Conservation (phyloP, 108 stramenopile species). For the Cylindrotheca closterium region DNA sequence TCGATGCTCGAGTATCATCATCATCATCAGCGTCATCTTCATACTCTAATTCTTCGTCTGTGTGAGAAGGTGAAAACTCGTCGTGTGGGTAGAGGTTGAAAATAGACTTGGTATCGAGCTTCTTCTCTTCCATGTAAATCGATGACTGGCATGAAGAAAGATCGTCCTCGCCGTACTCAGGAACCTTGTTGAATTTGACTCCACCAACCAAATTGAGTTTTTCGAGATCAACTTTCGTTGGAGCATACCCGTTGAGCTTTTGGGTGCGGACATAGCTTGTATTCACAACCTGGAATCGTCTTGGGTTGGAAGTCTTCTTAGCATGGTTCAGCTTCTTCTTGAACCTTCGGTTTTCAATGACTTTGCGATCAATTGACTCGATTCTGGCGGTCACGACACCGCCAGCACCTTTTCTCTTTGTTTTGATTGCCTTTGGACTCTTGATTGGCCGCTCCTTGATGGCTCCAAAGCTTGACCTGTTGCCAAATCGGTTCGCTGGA, state of each 20-base stretch:
- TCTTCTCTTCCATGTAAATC: not conserved
- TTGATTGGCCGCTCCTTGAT: constrained; percentile 17
- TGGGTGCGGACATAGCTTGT: constrained; percentile 28
- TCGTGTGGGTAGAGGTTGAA: not conserved
- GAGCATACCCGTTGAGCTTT: constrained; percentile 29
- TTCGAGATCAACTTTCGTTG: constrained; percentile 15
- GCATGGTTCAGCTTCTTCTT: constrained; percentile 20
- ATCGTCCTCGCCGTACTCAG: constrained; percentile 23
- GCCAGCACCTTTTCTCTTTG: constrained; percentile 11
- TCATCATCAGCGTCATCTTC: constrained; percentile 20
- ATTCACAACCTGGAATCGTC: constrained; percentile 19
- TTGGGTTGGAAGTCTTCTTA: constrained; percentile 32
- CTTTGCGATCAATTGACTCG: constrained; percentile 24
- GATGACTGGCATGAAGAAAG: constrained; percentile 11
- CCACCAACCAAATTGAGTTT: constrained; percentile 20
- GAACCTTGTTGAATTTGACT: constrained; percentile 34
- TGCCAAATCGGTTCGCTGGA: constrained; percentile 31
- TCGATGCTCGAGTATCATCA: constrained; percentile 14
- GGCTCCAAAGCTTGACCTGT: constrained; percentile 30
- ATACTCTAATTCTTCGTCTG: constrained; percentile 1
- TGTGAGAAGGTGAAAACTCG: not conserved
- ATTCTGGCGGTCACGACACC: constrained; percentile 33
- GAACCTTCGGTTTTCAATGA: constrained; percentile 26
- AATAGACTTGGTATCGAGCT: not conserved
- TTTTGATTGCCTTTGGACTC: constrained; percentile 14